These are phyloP conservation scores for Colletotrichum lentis DNA, from an alignment of 2,329 filamentous ascomycete species.

Conservation along the genomic window DNA sequence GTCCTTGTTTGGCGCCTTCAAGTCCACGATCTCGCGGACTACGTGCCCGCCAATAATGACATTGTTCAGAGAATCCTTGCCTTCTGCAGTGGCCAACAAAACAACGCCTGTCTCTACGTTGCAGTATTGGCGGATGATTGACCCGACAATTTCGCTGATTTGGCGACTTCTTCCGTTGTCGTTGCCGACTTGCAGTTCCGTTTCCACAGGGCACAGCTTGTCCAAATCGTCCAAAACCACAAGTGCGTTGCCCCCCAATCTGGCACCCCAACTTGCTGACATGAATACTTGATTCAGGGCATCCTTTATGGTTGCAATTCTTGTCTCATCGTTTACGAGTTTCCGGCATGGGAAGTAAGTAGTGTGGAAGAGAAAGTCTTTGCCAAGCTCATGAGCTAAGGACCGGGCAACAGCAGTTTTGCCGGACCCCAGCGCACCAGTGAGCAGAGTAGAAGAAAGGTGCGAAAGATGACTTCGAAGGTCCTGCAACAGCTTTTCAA, in stretches of 20 bases:
- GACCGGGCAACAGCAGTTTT: slow-evolving; percentile 84
- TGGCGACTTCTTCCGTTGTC: slow-evolving; percentile 94
- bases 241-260: slow-evolving; percentile 81
- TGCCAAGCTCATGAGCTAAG: slow-evolving; percentile 76
- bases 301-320: slow-evolving; percentile 90
- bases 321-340: slow-evolving; percentile 88
- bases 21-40: slow-evolving; percentile 85
- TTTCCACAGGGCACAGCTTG: slow-evolving; percentile 90
- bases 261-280: slow-evolving; percentile 87
- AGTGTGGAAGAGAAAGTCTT: slow-evolving; percentile 79
- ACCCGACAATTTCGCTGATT: slow-evolving; percentile 86
- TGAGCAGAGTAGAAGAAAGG: slow-evolving; percentile 87
- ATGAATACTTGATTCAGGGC: slow-evolving; percentile 85
- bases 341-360: slow-evolving; percentile 88
- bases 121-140: slow-evolving; percentile 85
- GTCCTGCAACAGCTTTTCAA: slow-evolving; percentile 78
- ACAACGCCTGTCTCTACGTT: slow-evolving; percentile 81
- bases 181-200: slow-evolving; percentile 90
- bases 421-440: slow-evolving; percentile 87
- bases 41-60: slow-evolving; percentile 91
- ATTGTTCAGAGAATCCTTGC: slow-evolving; percentile 91
- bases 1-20: slow-evolving; percentile 94
- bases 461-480: slow-evolving; percentile 80
- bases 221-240: slow-evolving; percentile 94
- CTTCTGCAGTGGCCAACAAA: slow-evolving; percentile 87